Evolutionary conservation across 1,284 basidiomycete genomes (phyloP), one percentile per base, ranked within the genome.

Genomic region (Pseudozyma sp.): DNA sequence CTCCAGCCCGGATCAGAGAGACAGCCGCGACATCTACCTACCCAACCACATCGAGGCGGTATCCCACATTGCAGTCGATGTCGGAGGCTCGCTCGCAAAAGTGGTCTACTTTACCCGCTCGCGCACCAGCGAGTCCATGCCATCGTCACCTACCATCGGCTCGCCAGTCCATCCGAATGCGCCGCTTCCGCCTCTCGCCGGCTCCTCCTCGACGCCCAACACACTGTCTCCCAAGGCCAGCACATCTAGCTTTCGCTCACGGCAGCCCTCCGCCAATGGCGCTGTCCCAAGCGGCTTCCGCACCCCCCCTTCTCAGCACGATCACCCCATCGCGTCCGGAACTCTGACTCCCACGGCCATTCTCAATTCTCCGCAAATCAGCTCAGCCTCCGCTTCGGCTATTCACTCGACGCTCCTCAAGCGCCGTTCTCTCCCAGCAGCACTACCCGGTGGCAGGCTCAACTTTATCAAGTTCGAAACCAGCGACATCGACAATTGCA

Each of bases 401-500:
- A 75, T 81, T 39, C 71, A 73, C 33, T 79, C 79, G 29, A 77
- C 72, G 5, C 60, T 81, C 7, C 64, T 81, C 58, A 71, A 68
- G 29, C 68, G 80, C 2, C 70, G 82, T 40, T 82, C 81, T 7
- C 64, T 84, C 9, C 82, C 82, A 5, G 51, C 78, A 13, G 59
- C 67, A 3, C 55, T 84, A 40, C 82, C 97, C 0, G 97, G 97
- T 24, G 97, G 97, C 6, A 92, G 94, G 43, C 90, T 99, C 83
- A 99, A 99, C 86, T 99, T 99, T 84, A 93, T 93, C 85, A 92
- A 96, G 43, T 99, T 97, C 86, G 93, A 99, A 86, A 99, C 97
- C 60, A 90, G 91, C 75, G 89, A 94, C 79, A 92, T 99, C 78
- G 87, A 92, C 54, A 67, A 71, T 11, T 94, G 95, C 81, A 90